Evolutionary conservation across 2,329 filamentous ascomycete species (phyloP).

Genomic region (Chaetomiaceae sp.): DNA sequence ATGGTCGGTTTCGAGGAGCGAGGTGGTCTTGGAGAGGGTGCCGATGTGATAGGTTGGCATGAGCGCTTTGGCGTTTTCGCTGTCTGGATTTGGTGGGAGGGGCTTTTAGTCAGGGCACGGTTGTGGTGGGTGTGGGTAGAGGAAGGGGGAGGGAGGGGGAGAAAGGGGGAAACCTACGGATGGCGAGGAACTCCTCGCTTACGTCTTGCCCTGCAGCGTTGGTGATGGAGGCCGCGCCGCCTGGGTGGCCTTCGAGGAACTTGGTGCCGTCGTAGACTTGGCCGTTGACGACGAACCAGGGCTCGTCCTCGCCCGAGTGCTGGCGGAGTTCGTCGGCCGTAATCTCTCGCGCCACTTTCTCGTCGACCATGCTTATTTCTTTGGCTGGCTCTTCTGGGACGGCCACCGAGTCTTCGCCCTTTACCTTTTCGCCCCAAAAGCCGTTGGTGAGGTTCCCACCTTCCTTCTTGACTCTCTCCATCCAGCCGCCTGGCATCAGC

Average conservation of each 20-base stretch:
- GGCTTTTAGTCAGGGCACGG: neutral
- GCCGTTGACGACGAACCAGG: slow-evolving; percentile 86
- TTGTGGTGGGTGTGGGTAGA: no score
- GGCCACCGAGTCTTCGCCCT: slow-evolving; percentile 43
- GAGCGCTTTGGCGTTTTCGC: slow-evolving; percentile 87
- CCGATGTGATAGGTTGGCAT: slow-evolving; percentile 84
- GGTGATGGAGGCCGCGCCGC: slow-evolving; percentile 79
- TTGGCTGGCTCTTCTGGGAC: slow-evolving; percentile 48
- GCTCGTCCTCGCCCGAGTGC: slow-evolving; percentile 60
- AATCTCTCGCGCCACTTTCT: slow-evolving; percentile 59
- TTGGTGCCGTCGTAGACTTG: slow-evolving; percentile 83
- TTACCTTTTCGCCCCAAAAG: slow-evolving; percentile 73
- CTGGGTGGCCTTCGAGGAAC: slow-evolving; percentile 79
- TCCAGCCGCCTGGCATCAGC: slow-evolving; percentile 78
- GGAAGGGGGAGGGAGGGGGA: no score
- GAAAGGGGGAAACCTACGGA: slow-evolving; percentile 59
- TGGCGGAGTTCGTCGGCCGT: slow-evolving; percentile 66
- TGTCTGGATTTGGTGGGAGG: slow-evolving; percentile 59
- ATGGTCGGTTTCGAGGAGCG: no score
- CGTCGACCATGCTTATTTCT: slow-evolving; percentile 75
- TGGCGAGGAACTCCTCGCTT: slow-evolving; percentile 86
- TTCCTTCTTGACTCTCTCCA: slow-evolving; percentile 81
- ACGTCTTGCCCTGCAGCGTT: slow-evolving; percentile 77
- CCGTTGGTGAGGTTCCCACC: slow-evolving; percentile 78
- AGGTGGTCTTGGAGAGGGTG: slow-evolving; percentile 60